These are phyloP conservation scores for Hericium coralloides DNA, from an alignment of 768 basidiomycete species.

Conservation along the genomic window DNA sequence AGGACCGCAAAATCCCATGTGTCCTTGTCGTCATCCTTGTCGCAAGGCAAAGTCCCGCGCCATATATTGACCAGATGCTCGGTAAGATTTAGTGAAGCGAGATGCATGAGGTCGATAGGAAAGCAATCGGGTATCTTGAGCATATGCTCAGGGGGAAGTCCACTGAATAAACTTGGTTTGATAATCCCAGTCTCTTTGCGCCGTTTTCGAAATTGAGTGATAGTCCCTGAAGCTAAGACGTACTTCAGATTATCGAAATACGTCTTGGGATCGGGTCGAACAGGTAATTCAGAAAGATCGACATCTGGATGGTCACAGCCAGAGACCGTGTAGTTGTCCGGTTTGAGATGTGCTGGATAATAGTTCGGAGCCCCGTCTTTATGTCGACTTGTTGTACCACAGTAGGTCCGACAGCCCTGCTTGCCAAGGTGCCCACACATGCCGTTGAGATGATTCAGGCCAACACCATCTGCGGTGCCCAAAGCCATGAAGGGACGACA, in stretches of 20 bases:
- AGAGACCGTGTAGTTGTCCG: slow-evolving; percentile 14
- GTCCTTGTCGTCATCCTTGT: slow-evolving; percentile 11
- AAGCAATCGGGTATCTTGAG: slow-evolving; percentile 24
- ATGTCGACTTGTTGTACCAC: slow-evolving; percentile 19
- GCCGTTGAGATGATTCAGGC: slow-evolving; percentile 24
- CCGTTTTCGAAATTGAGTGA: slow-evolving; percentile 13
- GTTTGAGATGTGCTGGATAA: slow-evolving; percentile 24
- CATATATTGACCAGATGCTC: slow-evolving; percentile 25
- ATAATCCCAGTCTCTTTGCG: slow-evolving; percentile 10
- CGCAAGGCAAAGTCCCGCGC: slow-evolving; percentile 21
- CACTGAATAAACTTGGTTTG: neutral
- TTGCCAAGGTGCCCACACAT: slow-evolving; percentile 25
- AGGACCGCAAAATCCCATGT: slow-evolving; percentile 26
- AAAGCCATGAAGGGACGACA: slow-evolving; percentile 11
- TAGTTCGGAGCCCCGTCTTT: slow-evolving; percentile 22
- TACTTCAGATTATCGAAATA: slow-evolving; percentile 12
- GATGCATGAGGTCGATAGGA: slow-evolving; percentile 31
- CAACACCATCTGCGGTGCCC: slow-evolving; percentile 26
- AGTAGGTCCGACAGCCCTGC: slow-evolving; percentile 28
- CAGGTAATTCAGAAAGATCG: slow-evolving; percentile 6
- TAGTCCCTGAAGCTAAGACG: slow-evolving; percentile 4
- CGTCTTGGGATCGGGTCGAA: slow-evolving; percentile 4
- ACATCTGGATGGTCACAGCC: slow-evolving; percentile 25
- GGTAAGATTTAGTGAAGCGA: slow-evolving; percentile 26
- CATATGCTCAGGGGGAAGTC: neutral